Base-by-base conservation (phyloP, 768 basidiomycete genomes). In the Phallus indusiatus region DNA sequence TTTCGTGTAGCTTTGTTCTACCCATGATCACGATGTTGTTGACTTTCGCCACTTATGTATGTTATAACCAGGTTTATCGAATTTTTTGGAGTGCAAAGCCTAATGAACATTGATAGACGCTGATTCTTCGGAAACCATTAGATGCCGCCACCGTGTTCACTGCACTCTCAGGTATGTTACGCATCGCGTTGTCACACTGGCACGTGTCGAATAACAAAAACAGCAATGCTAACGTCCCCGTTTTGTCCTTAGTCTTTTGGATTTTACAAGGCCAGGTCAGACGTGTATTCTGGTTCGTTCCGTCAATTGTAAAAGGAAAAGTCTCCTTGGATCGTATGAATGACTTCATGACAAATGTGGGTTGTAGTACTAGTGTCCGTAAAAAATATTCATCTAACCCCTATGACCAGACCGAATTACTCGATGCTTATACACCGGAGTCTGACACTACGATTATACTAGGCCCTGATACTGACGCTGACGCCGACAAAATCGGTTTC, bases 21-120 rank as follows among this genome's bases (percentile, higher is more conserved):
- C 87, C 88, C 0, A 67, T 88, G 9, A 37, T 80, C 0, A 82
- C 80, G 33, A 89, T 88, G 86, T 65, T 84, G 47, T 75, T 79
- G 16, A 83, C 85, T 1, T 88, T 81, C 64, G 73, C 77, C 1
- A 74, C 80, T 7, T 88, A 83, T 61, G 76, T 84, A 70, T 56
- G 80, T 67, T 8, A 28, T 22, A 28, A 28, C 53, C n/a, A 10
- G 57, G 22, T 17, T 17, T 10, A 34, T 47, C 22, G n/a, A 9
- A 1, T 57, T 48, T 42, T n/a, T n/a, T n/a, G n/a, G n/a, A n/a
- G 42, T 3, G 5, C 42, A 14, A 42, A 14, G 42, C 4, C n/a
- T 42, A 42, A 28, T 7, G 42, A 42, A 42, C 42, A n/a, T n/a
- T 42, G 7, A 28, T 3, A 56, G 55, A 56, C 55, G 16, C 42